Conservation (phyloP, 1,139 yeast genomes). For the Kurtzmaniella quercitrusa region DNA sequence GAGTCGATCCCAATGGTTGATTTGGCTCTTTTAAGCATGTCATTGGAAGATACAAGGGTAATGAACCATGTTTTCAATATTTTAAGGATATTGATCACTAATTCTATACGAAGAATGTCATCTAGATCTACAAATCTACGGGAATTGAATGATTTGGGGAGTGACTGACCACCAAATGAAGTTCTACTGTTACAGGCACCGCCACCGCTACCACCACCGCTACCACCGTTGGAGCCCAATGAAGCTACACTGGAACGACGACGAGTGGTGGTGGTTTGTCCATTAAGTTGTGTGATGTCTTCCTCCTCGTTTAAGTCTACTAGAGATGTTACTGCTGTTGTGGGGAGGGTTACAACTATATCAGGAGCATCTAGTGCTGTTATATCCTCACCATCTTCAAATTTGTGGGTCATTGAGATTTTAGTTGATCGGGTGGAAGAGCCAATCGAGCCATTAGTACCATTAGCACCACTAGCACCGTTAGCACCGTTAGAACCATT, state of each 20-base stretch:
- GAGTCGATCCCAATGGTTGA: conserved; percentile 2
- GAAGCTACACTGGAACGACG: not conserved
- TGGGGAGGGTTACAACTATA: conserved; percentile 5
- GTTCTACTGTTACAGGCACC: not conserved
- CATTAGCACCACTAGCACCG: too few relatives aligned
- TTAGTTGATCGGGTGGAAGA: too few relatives aligned
- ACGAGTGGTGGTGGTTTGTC: conserved; percentile 7
- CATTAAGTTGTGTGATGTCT: conserved; percentile 25
- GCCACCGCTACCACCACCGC: not conserved
- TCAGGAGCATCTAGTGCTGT: conserved; percentile 16
- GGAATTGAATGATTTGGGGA: not conserved
- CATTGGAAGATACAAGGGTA: conserved; percentile 15
- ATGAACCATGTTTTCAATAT: conserved; percentile 23
- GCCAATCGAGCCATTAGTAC: too few relatives aligned
- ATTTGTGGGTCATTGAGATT: not conserved
- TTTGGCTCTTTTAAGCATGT: conserved; percentile 2
- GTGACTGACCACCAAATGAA: not conserved
- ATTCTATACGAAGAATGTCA: conserved; percentile 22
- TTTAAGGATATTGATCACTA: conserved; percentile 23
- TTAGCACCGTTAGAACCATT: too few relatives aligned
- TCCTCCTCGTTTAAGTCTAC: conserved; percentile 21
- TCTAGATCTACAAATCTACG: conserved; percentile 20
- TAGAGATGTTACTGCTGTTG: conserved; percentile 5
- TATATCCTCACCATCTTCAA: conserved; percentile 20
- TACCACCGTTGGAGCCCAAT: not conserved